Evolutionary conservation across 768 basidiomycete species (phyloP).

Genomic region (Holtermannia corniformis): DNA sequence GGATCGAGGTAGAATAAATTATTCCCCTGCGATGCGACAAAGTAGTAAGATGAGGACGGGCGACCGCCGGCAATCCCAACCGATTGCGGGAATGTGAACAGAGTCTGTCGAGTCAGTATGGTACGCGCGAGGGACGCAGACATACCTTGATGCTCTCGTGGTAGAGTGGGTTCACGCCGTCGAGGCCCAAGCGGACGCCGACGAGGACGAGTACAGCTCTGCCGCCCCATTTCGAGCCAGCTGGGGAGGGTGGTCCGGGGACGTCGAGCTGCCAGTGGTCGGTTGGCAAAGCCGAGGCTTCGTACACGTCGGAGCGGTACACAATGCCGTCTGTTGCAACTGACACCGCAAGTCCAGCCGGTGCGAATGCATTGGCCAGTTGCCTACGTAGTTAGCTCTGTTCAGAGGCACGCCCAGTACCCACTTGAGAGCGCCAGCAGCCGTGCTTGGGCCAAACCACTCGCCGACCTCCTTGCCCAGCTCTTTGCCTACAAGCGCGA

Average conservation of each 20-base stretch:
- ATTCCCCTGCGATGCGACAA: conserved; percentile 84
- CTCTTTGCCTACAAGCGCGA: conserved; percentile 90
- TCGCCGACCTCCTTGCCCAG: conserved; percentile 90
- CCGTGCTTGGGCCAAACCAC: conserved; percentile 97
- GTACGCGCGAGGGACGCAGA: not conserved
- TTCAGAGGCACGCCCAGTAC: conserved; percentile 13
- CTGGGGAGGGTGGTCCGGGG: not conserved
- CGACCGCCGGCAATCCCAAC: conserved; percentile 95
- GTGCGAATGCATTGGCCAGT: conserved; percentile 67
- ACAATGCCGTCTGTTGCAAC: conserved; percentile 73
- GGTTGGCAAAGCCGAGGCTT: conserved; percentile 50
- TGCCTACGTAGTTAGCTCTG: conserved; percentile 48
- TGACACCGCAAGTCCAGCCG: conserved; percentile 68
- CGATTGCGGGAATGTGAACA: conserved; percentile 90
- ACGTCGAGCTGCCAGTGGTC: conserved; percentile 16
- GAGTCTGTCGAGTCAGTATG: conserved; percentile 46
- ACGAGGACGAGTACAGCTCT: conserved; percentile 77
- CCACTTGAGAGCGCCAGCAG: conserved; percentile 91
- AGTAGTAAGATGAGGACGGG: conserved; percentile 96
- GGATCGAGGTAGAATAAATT: conserved; percentile 53
- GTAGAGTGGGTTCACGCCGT: conserved; percentile 92
- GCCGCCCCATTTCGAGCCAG: conserved; percentile 56
- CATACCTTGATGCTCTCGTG: conserved; percentile 70
- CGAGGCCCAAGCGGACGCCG: conserved; percentile 76
- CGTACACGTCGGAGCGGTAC: conserved; percentile 75